Evolutionary conservation across 805 yeast genomes (phyloP).

Genomic region (Lipomyces yamanashiensis): DNA sequence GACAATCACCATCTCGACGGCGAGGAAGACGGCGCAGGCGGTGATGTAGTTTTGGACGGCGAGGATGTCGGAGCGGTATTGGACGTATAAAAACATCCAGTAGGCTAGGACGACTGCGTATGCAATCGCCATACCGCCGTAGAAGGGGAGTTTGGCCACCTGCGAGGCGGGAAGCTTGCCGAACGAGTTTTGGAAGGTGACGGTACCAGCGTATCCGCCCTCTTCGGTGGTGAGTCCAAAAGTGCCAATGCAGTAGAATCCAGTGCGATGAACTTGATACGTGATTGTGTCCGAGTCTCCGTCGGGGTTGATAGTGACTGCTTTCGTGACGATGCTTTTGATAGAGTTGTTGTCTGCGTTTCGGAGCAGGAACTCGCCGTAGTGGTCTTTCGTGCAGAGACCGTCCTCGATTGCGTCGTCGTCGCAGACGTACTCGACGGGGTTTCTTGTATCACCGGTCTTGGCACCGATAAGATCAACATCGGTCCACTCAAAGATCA

Average conservation of each 20-base stretch:
- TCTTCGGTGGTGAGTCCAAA: conserved; percentile 51
- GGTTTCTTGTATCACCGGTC: conserved; percentile 48
- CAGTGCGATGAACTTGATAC: conserved; percentile 74
- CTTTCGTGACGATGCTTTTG: conserved; percentile 28
- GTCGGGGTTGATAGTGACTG: conserved; percentile 51
- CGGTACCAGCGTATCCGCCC: conserved; percentile 62
- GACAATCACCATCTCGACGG: conserved; percentile 80
- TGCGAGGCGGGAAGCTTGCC: conserved; percentile 90
- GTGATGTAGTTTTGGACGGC: conserved; percentile 90
- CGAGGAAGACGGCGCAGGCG: conserved; percentile 79
- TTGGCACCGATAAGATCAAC: conserved; percentile 65
- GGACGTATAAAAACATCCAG: conserved; percentile 83
- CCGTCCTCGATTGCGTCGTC: conserved; percentile 60
- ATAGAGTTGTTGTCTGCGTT: conserved; percentile 31
- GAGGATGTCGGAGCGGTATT: conserved; percentile 81
- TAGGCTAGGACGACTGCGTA: conserved; percentile 82
- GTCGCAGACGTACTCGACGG: conserved; percentile 69
- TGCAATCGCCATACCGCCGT: conserved; percentile 80
- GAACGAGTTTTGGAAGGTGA: conserved; percentile 87
- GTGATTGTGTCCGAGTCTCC: conserved; percentile 59
- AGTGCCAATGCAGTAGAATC: conserved; percentile 90
- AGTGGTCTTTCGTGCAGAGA: conserved; percentile 59
- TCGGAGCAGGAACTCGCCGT: conserved; percentile 66
- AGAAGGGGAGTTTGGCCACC: conserved; percentile 86
- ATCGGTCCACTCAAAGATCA: conserved; percentile 85